Percentiles rank a stretch among this genome's conserved stretches.
Conservation (phyloP, 768 basidiomycete genomes). For the Tylopilus plumbeoviolaceoides region DNA sequence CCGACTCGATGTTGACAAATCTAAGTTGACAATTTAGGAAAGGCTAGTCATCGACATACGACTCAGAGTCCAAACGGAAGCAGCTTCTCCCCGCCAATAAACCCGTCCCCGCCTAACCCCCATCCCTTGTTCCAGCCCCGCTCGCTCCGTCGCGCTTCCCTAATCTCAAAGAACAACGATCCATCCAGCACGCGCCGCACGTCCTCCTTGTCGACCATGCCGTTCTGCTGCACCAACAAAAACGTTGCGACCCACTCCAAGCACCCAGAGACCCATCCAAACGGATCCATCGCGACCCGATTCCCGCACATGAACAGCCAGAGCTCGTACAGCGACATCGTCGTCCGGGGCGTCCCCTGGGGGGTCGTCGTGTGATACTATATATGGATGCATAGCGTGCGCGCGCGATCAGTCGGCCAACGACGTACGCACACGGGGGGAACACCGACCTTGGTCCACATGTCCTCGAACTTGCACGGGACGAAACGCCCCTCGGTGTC, state of each 20-base stretch:
- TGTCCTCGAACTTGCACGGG: conserved; percentile 40
- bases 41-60: not conserved
- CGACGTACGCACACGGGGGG: not conserved
- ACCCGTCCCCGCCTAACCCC: conserved; percentile 30
- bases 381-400: not conserved
- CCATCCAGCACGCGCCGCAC: conserved; percentile 41
- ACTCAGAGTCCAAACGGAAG: conserved; percentile 27
- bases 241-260: conserved; percentile 40
- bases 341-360: conserved; percentile 12
- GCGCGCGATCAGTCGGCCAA: not conserved
- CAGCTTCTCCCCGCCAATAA: conserved; percentile 28
- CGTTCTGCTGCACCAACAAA: conserved; percentile 38
- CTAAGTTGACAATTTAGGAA: not conserved
- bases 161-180: conserved; percentile 34
- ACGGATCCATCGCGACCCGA: conserved; percentile 33
- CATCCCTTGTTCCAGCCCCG: conserved; percentile 30
- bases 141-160: conserved; percentile 14
- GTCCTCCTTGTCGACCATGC: conserved; percentile 39
- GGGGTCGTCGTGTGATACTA: conserved; percentile 17
- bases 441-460: conserved; percentile 36
- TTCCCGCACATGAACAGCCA: conserved; percentile 29
- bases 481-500: conserved; percentile 40
- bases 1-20: not conserved
- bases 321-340: conserved; percentile 30
- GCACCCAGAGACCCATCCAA: conserved; percentile 34